Evolutionary conservation across 2,329 filamentous ascomycete genomes (phyloP), one percentile per base, ranked within the genome.

Genomic region (Knoxdaviesia proteae): DNA sequence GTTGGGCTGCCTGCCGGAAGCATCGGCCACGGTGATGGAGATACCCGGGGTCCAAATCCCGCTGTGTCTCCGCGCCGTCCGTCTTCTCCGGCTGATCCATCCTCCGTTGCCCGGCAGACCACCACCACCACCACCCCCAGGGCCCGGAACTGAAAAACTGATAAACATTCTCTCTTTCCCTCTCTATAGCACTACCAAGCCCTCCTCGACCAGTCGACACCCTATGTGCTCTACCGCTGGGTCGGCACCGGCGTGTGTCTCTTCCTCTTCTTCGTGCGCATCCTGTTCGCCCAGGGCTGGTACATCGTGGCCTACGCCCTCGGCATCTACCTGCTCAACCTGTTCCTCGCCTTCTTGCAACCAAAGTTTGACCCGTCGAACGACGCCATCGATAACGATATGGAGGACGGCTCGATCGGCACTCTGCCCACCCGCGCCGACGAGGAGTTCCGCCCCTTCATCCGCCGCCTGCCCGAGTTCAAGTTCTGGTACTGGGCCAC

Each of bases 401-500:
- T 96, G 71, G 90, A 98, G 62, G 88, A 94, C 53, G 90, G 90
- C 47, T 72, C 84, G 10, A 75, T 76, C 32, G 79, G 80, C 43
- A 74, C 75, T 31, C 75, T 98, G 38, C 90, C 90, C 30, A 96
- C 86, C 45, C 94, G 94, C 66, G 78, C 84, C 53, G 88, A 96
- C 56, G 87, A 98, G 56, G 90, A 98, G 65, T 98, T 98, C 69
- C 77, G 86, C 49, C 90, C 90, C 4, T 98, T 98, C 57, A 94
- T 98, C 58, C 77, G 90, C 55, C 75, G 90, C 47, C 75, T 98
- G 30, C 90, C 90, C 44, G 90, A 98, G 64, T 98, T 98, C 74
- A 98, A 98, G 72, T 98, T 98, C 69, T 98, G 90, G 90, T 84
- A 94, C 65, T 81, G 83, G 54, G 86, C 88, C 43, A 96, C 88